Percentiles rank a stretch among this genome's conserved stretches.
phyloP scores from a whole-genome alignment of 2,329 filamentous ascomycete genomes.

The Waltergamsia citrina region DNA sequence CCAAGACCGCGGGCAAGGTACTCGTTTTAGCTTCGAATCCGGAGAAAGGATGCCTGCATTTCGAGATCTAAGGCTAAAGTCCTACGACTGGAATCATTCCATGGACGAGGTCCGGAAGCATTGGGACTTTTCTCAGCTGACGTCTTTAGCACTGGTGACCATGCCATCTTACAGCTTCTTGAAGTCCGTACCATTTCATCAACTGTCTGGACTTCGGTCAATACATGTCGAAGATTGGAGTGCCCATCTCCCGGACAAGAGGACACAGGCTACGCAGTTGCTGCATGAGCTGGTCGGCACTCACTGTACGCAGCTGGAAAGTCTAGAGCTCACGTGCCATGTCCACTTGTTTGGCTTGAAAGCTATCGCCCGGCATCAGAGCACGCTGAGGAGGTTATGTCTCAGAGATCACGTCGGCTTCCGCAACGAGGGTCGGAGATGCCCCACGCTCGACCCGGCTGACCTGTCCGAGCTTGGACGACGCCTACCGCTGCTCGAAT shows the following conservation, averaged over 20 bases:
- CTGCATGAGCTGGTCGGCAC: conserved; percentile 27
- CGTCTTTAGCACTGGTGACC: conserved; percentile 28
- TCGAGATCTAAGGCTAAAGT: conserved; percentile 28
- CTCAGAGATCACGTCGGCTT: conserved; percentile 38
- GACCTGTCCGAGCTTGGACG: conserved; percentile 22
- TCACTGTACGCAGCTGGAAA: conserved; percentile 24
- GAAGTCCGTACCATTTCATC: conserved; percentile 23
- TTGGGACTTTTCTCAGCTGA: conserved; percentile 36
- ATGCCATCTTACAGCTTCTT: conserved; percentile 36
- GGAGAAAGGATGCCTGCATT: conserved; percentile 33
- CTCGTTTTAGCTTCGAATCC: conserved; percentile 27
- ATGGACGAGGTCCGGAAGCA: conserved; percentile 24
- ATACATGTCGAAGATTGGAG: conserved; percentile 35
- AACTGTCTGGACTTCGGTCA: conserved; percentile 24
- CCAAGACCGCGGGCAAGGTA: conserved; percentile 33
- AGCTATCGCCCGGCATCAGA: conserved; percentile 25
- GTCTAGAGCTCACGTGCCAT: conserved; percentile 31
- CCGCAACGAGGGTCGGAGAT: conserved; percentile 27
- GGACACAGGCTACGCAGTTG: conserved; percentile 26
- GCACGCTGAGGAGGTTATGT: conserved; percentile 24
- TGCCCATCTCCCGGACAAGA: conserved; percentile 25
- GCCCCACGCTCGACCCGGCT: conserved; percentile 27
- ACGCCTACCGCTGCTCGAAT: conserved; percentile 20
- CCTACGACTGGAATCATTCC: conserved; percentile 39
- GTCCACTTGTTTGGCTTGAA: conserved; percentile 27